Base-by-base conservation (phyloP, 2,329 filamentous ascomycete species). In the Sporothrix phasma region DNA sequence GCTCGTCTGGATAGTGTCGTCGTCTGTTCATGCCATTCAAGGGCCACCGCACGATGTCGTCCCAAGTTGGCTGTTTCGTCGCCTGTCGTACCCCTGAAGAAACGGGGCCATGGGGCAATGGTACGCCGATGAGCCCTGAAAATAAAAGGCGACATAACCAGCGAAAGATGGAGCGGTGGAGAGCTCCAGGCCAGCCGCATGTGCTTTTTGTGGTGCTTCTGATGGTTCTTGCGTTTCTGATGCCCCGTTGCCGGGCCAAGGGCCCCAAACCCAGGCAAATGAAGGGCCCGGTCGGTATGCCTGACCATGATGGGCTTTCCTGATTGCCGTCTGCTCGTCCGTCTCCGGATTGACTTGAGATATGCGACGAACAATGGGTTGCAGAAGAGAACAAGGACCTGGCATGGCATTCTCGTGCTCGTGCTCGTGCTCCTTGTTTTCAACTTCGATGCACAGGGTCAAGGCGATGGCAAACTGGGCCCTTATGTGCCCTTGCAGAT, bases 1-100 rank as follows among this genome's bases (percentile, higher is more conserved):
- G 54, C 22, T 8, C 11, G 37, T 58, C 19, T 41, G 31, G 34
- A 45, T 45, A 31, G 37, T 60, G 39, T 60, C 17, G 41, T 46
- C 41, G 56, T 26, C 29, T 19, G 58, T 46, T 47, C 54, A 54
- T 62, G 47, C 61, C 49, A 37, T 54, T 46, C 5, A 10, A 11
- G 47, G 53, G 39, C 47, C 61, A 26, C 60, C 60, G 53, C 43
- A 43, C 41, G 31, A 51, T 47, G 49, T 65, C 63, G 51, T 65
- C 63, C 63, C 63, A 65, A 65, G 63, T 62, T 45, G 58, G 31
- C 47, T 64, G 63, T 64, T 61, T 64, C 63, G 41, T 56, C 29
- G 45, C 46, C 34, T 53, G 60, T 61, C 58, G 29, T 47, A 26
- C 19, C 56, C 56, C 56, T 59, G 56, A 43, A 31, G 39, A 39